Conservation (phyloP, 2,329 filamentous ascomycete species). For the Peltaster fructicola region DNA sequence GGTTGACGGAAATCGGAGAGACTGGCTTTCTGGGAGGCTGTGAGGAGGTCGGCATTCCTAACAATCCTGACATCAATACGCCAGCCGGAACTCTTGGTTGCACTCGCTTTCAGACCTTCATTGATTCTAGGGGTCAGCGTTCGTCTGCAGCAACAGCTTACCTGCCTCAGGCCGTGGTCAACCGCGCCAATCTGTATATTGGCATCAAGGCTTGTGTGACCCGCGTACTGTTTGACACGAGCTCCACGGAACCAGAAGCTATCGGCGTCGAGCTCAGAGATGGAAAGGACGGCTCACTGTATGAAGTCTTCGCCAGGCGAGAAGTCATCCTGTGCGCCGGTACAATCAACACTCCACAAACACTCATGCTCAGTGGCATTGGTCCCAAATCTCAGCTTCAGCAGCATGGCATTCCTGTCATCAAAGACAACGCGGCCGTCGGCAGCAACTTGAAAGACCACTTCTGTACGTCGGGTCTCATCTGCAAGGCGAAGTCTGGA, state of each 20-base stretch:
- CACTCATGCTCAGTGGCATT: slow-evolving; percentile 41
- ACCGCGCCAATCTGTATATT: slow-evolving; percentile 8
- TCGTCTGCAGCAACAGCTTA: slow-evolving; percentile 9
- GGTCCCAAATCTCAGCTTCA: slow-evolving; percentile 38
- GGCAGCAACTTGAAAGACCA: slow-evolving; percentile 46
- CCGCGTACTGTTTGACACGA: slow-evolving; percentile 8
- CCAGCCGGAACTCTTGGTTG: slow-evolving; percentile 7
- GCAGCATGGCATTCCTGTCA: slow-evolving; percentile 36
- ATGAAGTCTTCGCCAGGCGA: slow-evolving; percentile 12
- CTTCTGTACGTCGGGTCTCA: no score
- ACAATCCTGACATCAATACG: slow-evolving; percentile 7
- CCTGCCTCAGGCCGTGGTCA: slow-evolving; percentile 7
- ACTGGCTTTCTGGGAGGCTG: slow-evolving; percentile 8
- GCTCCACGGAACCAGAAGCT: slow-evolving; percentile 6
- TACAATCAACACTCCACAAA: slow-evolving; percentile 23
- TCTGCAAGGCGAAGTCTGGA: slow-evolving; percentile 25
- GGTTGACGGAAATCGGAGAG: slow-evolving; percentile 3
- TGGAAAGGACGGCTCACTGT: no score
- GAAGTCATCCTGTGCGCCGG: slow-evolving; percentile 26
- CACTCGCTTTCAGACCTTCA: slow-evolving; percentile 8
- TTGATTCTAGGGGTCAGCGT: slow-evolving; percentile 8
- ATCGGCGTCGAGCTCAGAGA: slow-evolving; percentile 9
- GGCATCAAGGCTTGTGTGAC: slow-evolving; percentile 9
- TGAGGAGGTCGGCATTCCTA: slow-evolving; percentile 8
- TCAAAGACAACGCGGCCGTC: slow-evolving; percentile 40